A percentile compares a stretch with the other conserved stretches of the same genome.
phyloP scores from a whole-genome alignment of 768 basidiomycete species.

The Collybia sordida region DNA sequence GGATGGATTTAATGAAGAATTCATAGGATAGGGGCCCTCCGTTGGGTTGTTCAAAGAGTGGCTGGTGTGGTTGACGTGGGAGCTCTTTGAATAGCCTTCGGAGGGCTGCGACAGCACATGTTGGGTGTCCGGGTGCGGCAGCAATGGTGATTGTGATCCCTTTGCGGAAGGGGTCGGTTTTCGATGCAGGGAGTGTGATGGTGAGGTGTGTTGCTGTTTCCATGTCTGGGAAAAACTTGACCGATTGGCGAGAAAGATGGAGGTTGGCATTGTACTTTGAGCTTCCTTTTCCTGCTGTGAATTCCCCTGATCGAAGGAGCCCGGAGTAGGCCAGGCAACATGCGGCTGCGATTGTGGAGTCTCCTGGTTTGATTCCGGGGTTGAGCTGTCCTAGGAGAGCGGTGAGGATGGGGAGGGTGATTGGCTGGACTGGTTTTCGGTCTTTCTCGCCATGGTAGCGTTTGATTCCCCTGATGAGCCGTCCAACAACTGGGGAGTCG shows the following conservation, averaged over 20 bases:
- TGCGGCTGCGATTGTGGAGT: slow-evolving; percentile 14
- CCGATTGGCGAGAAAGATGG: slow-evolving; percentile 18
- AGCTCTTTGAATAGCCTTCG: slow-evolving; percentile 2
- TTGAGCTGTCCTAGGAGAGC: slow-evolving; percentile 4
- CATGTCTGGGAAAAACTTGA: slow-evolving; percentile 25
- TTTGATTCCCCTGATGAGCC: slow-evolving; percentile 32
- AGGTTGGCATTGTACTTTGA: slow-evolving; percentile 5
- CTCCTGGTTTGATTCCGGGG: not conserved
- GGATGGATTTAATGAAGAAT: slow-evolving; percentile 11
- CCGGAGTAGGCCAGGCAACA: slow-evolving; percentile 19
- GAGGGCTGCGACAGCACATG: slow-evolving; percentile 14
- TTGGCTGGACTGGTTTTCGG: slow-evolving; percentile 22
- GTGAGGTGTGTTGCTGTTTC: slow-evolving; percentile 18
- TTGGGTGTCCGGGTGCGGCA: slow-evolving; percentile 11
- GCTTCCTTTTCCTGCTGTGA: not conserved
- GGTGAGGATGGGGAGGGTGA: slow-evolving; percentile 19
- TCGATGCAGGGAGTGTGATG: slow-evolving; percentile 30
- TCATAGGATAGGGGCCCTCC: slow-evolving; percentile 11
- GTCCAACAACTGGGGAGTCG: slow-evolving; percentile 24
- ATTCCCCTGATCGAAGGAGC: not conserved
- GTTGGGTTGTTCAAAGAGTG: slow-evolving; percentile 11
- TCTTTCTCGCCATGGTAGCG: slow-evolving; percentile 22
- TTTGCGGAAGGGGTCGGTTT: slow-evolving; percentile 34
- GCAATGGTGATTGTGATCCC: slow-evolving; percentile 12
- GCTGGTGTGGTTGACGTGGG: not conserved